Percentiles rank a stretch among this genome's conserved stretches.
These are phyloP conservation scores for Lodderomyces oxycetoniae DNA, from an alignment of 1,139 yeast genomes.

Conservation along the genomic window DNA sequence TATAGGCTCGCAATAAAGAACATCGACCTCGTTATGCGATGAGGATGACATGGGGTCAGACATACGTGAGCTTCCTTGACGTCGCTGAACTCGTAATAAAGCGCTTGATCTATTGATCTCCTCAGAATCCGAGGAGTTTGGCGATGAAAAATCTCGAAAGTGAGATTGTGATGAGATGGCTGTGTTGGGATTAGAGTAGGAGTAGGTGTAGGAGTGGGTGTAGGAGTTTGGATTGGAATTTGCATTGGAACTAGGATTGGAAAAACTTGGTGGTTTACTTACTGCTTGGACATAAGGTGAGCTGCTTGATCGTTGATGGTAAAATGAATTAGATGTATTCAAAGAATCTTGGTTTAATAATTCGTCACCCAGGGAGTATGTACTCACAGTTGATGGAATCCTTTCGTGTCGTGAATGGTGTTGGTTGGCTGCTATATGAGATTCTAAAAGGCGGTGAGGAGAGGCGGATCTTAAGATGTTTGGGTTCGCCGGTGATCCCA, in stretches of 20 bases:
- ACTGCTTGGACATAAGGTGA: constrained; percentile 7
- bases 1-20: constrained; percentile 80
- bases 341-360: constrained; percentile 4
- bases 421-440: constrained; percentile 18
- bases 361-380: constrained; percentile 38
- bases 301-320: constrained; percentile 8
- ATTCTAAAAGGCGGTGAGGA: constrained; percentile 22
- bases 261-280: constrained; percentile 4
- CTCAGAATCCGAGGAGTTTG: constrained; percentile 68
- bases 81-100: constrained; percentile 49
- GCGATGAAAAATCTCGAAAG: constrained; percentile 35
- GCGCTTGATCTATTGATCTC: constrained; percentile 48
- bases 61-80: constrained; percentile 50
- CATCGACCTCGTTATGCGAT: constrained; percentile 44
- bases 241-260: neutral
- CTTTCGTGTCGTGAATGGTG: constrained; percentile 22
- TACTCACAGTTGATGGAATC: constrained; percentile 32
- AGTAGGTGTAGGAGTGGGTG: constrained; percentile 2
- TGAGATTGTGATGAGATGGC: constrained; percentile 28
- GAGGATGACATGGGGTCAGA: constrained; percentile 6
- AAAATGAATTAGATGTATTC: constrained; percentile 1
- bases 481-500: constrained; percentile 11
- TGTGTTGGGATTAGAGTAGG: constrained; percentile 62
- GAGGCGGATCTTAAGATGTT: constrained; percentile 23
- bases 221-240: neutral